phyloP scores from a whole-genome alignment of 768 basidiomycete genomes.

The Amanita pallidorosea region DNA sequence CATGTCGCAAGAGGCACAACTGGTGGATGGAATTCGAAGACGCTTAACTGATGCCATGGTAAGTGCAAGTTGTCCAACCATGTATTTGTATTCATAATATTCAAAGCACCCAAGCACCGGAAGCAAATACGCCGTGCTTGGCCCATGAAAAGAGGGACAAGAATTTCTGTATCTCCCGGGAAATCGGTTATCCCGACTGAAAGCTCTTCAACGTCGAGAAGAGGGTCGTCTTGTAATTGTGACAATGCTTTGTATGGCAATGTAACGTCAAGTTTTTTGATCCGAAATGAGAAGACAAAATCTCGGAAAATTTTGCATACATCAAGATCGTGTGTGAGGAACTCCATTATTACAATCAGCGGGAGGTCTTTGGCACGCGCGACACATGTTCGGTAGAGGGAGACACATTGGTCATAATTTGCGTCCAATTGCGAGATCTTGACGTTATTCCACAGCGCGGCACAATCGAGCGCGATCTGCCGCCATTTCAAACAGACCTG shows the following conservation, averaged over 20 bases:
- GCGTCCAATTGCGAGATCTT: background rate
- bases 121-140: background rate
- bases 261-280: no score
- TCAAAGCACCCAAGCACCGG: no score
- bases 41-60: background rate
- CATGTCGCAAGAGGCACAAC: background rate
- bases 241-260: no score
- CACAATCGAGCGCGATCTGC: background rate
- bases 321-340: no score
- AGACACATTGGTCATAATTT: background rate
- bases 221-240: no score
- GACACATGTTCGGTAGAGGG: background rate
- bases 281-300: no score
- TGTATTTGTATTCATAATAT: no score
- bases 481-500: background rate
- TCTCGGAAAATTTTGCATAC: no score
- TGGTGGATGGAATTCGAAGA: background rate
- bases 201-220: no score
- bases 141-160: background rate
- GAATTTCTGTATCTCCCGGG: background rate
- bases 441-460: background rate
- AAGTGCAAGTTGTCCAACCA: background rate
- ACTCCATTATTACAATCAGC: no score
- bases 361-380: no score
- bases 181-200: no score